Conservation (phyloP, 257 asterid genomes). For the Apocynum venetum region DNA sequence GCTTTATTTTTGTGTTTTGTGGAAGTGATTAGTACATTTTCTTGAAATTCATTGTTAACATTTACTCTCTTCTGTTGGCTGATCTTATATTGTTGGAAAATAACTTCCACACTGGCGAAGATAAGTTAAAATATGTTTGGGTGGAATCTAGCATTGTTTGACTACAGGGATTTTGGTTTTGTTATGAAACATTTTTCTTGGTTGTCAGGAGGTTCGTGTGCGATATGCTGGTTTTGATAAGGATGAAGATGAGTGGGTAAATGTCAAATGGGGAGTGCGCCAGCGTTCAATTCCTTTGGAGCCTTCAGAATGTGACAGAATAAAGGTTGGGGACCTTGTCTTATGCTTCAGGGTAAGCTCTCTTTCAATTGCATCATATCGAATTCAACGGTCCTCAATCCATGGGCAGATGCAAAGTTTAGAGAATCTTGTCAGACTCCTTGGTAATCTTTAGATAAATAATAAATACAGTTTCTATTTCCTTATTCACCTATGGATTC, state of each 20-base stretch:
- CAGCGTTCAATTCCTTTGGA: slow-evolving; percentile 86
- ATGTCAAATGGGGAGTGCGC: slow-evolving; percentile 49
- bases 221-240: slow-evolving; percentile 75
- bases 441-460: background rate
- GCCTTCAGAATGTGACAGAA: slow-evolving; percentile 60
- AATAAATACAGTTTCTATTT: background rate
- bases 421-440: background rate
- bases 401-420: background rate
- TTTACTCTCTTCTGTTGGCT: background rate
- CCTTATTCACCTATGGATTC: background rate
- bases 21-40: background rate
- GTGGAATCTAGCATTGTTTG: background rate
- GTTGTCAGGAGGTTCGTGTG: slow-evolving; percentile 65
- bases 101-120: background rate
- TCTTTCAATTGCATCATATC: slow-evolving; percentile 1
- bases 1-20: background rate
- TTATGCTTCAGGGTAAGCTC: slow-evolving; percentile 77
- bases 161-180: background rate
- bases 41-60: background rate
- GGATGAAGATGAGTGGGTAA: slow-evolving; percentile 92
- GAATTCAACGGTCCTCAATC: background rate
- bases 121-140: background rate
- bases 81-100: background rate
- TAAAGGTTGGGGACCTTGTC: slow-evolving; percentile 68
- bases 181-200: background rate